phyloP scores from a whole-genome alignment of 2,329 filamentous ascomycete species.

The Paramyrothecium sp. region DNA sequence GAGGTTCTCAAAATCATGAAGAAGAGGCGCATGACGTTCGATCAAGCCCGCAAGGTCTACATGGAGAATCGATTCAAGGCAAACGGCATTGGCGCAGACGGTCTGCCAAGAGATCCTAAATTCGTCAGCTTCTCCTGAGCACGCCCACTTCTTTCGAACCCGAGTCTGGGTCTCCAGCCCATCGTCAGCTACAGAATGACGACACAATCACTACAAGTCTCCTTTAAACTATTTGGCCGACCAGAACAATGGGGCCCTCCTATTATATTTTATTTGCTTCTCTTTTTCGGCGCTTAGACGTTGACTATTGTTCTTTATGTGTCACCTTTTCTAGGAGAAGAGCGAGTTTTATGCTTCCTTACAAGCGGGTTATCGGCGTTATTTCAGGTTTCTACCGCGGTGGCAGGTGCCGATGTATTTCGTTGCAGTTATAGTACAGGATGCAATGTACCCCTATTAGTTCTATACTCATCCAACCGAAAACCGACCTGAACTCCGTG shows the following conservation, averaged over 20 bases:
- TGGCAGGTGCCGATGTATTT: too few species aligned
- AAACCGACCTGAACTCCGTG: too few species aligned
- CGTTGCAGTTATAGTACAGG: not conserved
- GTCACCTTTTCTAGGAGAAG: too few species aligned
- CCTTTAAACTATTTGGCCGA: not conserved
- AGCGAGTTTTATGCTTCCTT: too few species aligned
- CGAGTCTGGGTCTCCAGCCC: not conserved
- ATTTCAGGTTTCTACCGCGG: too few species aligned
- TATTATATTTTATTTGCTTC: too few species aligned
- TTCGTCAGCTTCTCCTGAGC: slow-evolving; percentile 77
- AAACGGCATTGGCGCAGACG: slow-evolving; percentile 86
- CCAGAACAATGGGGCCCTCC: too few species aligned
- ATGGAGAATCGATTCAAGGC: slow-evolving; percentile 84
- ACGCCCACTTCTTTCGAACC: not conserved
- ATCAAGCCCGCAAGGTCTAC: slow-evolving; percentile 84
- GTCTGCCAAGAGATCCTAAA: slow-evolving; percentile 85
- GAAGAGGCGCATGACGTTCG: slow-evolving; percentile 76
- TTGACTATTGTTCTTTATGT: too few species aligned
- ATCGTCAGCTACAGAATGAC: not conserved
- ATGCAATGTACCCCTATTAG: too few species aligned
- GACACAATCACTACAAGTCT: not conserved
- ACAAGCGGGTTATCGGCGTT: too few species aligned
- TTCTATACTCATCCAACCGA: too few species aligned
- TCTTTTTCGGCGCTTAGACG: too few species aligned
- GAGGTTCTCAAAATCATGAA: slow-evolving; percentile 93